A percentile compares a stretch with the other conserved stretches of the same genome.
phyloP scores from a whole-genome alignment of 352 stramenopile species.

The Phytophthora vignae region DNA sequence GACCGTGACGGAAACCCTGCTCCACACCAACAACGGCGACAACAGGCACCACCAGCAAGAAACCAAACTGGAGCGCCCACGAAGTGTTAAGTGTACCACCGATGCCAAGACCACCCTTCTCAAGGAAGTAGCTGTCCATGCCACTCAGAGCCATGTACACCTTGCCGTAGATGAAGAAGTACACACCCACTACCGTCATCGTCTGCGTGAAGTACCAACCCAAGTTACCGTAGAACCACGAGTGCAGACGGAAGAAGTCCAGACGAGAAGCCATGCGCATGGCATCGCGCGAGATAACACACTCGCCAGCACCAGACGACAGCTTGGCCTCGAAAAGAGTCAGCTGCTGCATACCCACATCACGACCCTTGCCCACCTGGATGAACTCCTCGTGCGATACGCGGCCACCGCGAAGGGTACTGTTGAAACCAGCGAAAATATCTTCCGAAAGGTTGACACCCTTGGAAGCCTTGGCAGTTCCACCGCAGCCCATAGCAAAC shows the following conservation, averaged over 20 bases:
- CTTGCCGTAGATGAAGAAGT: constrained; percentile 98
- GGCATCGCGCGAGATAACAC: constrained; percentile 97
- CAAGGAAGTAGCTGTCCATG: constrained; percentile 92
- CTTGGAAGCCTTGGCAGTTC: constrained; percentile 87
- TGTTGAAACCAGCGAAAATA: constrained; percentile 92
- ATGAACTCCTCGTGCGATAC: constrained; percentile 90
- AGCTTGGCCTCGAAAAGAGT: constrained; percentile 99
- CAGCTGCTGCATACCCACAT: constrained; percentile 99
- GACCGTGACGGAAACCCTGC: constrained; percentile 94
- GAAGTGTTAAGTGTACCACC: constrained; percentile 96
- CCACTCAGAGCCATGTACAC: constrained; percentile 96
- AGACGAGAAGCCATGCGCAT: constrained; percentile 95
- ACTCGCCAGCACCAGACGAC: constrained; percentile 96
- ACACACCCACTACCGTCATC: constrained; percentile 98
- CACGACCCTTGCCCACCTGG: constrained; percentile 96
- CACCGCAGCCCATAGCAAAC: constrained; percentile 84
- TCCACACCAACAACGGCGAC: constrained; percentile 98
- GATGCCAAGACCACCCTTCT: constrained; percentile 93
- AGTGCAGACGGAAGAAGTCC: constrained; percentile 98
- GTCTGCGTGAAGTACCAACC: constrained; percentile 99
- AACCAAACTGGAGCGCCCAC: constrained; percentile 95
- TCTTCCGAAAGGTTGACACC: constrained; percentile 90
- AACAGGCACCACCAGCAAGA: constrained; percentile 97
- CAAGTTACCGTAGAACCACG: constrained; percentile 99
- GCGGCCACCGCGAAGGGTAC: constrained; percentile 73